Evolutionary conservation across 129 eudicot genomes (phyloP), one percentile per base, ranked within the genome.

Genomic region (Saposhnikovia divaricata): DNA sequence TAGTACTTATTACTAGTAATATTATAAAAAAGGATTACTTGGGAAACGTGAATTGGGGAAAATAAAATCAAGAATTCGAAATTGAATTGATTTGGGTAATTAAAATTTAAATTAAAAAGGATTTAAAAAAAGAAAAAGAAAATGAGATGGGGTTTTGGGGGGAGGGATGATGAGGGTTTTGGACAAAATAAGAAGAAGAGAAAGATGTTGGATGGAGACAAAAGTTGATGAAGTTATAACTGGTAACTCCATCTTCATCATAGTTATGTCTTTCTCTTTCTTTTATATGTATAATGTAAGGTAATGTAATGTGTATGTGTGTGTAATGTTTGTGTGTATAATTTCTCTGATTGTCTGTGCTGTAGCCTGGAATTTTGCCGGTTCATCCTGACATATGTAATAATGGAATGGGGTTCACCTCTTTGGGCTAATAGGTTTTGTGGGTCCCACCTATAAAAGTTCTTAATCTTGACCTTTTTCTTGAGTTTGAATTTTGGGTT

Each of bases 321-420:
- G n/a, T 21, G 63, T 53, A 53, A 19, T 21, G 63, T 53, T 8
- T 53, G 61, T 51, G n/a, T 7, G 50, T 46, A 57, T 57, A 57
- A 57, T 57, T 57, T 57, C 39, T 65, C 72, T 65, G 72, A 66
- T 42, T 66, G 4, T 66, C 72, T 66, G 18, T 66, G 72, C 72
- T 66, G 72, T 27, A 66, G 28, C 18, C 72, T 68, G 73, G 73
- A 68, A 68, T 34, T 68, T 68, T 68, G 73, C 73, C 73, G 42
- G 73, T 31, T 31, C 23, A 68, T 68, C 42, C 39, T 68, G 73
- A 23, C 42, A 68, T 27, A 27, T 27, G 72, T 66, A 66, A 66
- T 66, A 27, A 66, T 66, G 73, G 73, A 46, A 72, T 27, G 46
- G 28, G 42, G 38, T 34, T 73, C 53, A n/a, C 68, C 68, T n/a